Base-by-base conservation (phyloP, 768 basidiomycete species). In the Trametopsis cervina region DNA sequence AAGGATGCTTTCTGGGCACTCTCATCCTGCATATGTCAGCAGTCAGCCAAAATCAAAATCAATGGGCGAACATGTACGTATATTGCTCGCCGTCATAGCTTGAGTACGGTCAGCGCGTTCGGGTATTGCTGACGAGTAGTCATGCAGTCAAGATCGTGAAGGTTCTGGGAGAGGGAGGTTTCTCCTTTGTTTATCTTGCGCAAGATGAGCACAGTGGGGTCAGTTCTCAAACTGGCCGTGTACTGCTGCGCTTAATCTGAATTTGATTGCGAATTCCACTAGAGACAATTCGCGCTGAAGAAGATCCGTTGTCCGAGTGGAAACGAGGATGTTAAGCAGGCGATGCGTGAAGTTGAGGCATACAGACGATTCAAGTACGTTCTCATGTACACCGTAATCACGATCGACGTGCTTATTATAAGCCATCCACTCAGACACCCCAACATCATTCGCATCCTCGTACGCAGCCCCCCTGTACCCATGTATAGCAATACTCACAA, bases 261-360 rank as follows among this genome's bases (percentile, higher is more conserved):
- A n/a, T n/a, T n/a, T n/a, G n/a, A n/a, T n/a, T n/a, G n/a, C n/a
- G n/a, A n/a, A n/a, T n/a, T n/a, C n/a, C n/a, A n/a, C n/a, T 65
- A 92, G 79, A 77, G 93, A 54, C 81, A 89, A 72, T 98, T 95
- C 58, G 96, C 96, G 0, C 71, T 99, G 53, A 99, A 99, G 74
- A 98, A 96, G 69, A 94, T 96, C 61, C 77, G 92, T 38, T 94
- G 92, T 72, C 91, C 90, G 1, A 85, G 85, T 36, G 91, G 91
- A 6, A 72, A 78, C 4, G 92, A 95, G 46, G 85, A 83, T 9
- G 91, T 98, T 48, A 85, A 85, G 59, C 89, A 91, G 62, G 89
- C 83, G 3, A 84, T 91, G 87, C 74, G 81, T 42, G 90, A 91
- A 63, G 85, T 90, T 2, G 90, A 95, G 63, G 94, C 96, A 0